Conservation (phyloP, 352 stramenopile genomes). For the Phytophthora pini region DNA sequence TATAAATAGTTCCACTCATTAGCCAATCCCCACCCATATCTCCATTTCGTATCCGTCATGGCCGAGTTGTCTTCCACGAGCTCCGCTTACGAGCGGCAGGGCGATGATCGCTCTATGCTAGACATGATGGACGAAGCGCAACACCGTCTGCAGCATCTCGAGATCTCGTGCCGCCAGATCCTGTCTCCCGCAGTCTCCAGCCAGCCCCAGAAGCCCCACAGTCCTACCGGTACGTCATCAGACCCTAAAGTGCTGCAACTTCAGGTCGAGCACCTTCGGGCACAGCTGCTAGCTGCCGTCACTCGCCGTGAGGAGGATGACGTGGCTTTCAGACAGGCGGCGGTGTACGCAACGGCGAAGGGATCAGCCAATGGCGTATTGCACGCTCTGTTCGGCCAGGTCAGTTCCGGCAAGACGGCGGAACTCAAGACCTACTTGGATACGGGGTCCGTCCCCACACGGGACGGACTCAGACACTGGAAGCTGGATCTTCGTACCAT, state of each 20-base stretch:
- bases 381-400: conserved; percentile 81
- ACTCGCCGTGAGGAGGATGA: conserved; percentile 71
- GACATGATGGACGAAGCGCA: conserved; percentile 55
- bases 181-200: conserved; percentile 12
- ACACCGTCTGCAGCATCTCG: conserved; percentile 53
- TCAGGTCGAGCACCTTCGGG: conserved; percentile 56
- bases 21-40: conserved; percentile 14
- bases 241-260: conserved; percentile 47
- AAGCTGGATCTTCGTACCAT: conserved; percentile 60
- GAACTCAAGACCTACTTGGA: conserved; percentile 67
- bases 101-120: conserved; percentile 54
- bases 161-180: conserved; percentile 57
- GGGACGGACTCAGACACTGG: conserved; percentile 81
- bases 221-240: conserved; percentile 10
- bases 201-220: conserved; percentile 1
- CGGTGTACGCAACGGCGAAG: conserved; percentile 70
- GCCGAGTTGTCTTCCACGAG: neutral
- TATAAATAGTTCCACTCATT: neutral
- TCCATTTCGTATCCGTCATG: conserved; percentile 20
- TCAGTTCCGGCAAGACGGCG: conserved; percentile 57
- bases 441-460: conserved; percentile 79
- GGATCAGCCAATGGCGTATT: conserved; percentile 77
- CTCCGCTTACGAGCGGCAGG: neutral
- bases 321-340: conserved; percentile 58
- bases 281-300: conserved; percentile 52